phyloP scores from a whole-genome alignment of 192 early-diverging fungal genomes.

The Umbelopsis sp. region DNA sequence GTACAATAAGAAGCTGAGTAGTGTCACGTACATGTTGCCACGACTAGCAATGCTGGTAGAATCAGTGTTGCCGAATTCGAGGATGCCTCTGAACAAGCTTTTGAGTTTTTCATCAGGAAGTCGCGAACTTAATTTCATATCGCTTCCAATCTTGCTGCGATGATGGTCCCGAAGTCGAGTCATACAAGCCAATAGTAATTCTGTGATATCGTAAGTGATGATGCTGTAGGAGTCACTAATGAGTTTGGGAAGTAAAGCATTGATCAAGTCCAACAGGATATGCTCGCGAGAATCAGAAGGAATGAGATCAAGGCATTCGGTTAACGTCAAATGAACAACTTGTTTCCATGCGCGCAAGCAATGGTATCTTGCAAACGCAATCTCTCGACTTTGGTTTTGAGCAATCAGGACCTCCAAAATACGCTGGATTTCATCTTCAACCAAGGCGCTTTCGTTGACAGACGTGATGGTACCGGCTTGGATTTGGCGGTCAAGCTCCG shows the following conservation, averaged over 20 bases:
- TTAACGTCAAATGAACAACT: conserved; percentile 72
- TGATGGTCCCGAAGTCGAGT: conserved; percentile 58
- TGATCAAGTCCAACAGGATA: conserved; percentile 68
- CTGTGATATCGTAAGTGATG: conserved; percentile 55
- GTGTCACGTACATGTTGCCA: conserved; percentile 78
- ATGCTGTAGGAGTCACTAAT: conserved; percentile 36
- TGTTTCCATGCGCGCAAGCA: conserved; percentile 82
- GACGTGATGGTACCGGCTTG: conserved; percentile 45
- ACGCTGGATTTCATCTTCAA: conserved; percentile 55
- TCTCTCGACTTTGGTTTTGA: conserved; percentile 72
- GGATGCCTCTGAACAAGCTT: conserved; percentile 29
- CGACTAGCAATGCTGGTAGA: conserved; percentile 35
- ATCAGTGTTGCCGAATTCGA: conserved; percentile 26
- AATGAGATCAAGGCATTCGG: conserved; percentile 64
- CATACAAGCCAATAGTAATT: conserved; percentile 60
- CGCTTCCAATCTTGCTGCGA: conserved; percentile 39
- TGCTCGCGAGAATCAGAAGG: conserved; percentile 61
- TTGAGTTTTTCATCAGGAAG: conserved; percentile 32
- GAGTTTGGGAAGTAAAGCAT: conserved; percentile 63
- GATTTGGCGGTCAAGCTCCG: conserved; percentile 35
- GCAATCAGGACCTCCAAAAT: conserved; percentile 69
- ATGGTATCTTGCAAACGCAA: conserved; percentile 66
- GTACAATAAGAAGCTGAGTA: conserved; percentile 75
- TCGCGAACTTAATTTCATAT: conserved; percentile 13
- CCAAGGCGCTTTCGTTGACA: conserved; percentile 46